Evolutionary conservation across 495 filamentous ascomycete genomes (phyloP), one percentile per base, ranked within the genome.

Genomic region (Penicilliopsis zonata): DNA sequence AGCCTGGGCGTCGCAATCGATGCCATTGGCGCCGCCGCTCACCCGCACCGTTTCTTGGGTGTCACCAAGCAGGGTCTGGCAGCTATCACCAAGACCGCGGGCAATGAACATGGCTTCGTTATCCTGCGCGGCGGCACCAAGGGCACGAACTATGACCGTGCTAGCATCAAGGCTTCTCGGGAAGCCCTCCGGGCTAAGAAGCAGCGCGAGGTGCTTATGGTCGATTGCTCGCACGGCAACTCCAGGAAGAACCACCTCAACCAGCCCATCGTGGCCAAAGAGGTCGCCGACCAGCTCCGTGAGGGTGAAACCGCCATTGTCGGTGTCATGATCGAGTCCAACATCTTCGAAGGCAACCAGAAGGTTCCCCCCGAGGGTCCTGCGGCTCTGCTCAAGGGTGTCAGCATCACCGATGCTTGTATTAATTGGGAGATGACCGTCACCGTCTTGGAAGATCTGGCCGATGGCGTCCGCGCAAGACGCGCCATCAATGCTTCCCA

Each of bases 1-100:
- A 82, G 79, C 46, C 59, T 98, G 31, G 74, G 71, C 14, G 88
- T 98, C n/a, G 86, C 88, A 24, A 88, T 98, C 41, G 90, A 98
- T 49, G 90, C 90, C 28, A 92, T 95, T 39, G 87, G 92, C 34
- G 78, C 86, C 5, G 90, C 90, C 2, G 79, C 83, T 18, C 76
- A 86, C 38, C 82, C 81, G 44, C 90, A 98, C 61, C 86, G 92
- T 58, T 98, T 98, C 70, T 85, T 98, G 70, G 88, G 88, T 55
- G 92, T 98, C 25, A 98, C 92, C n/a, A 98, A 96, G 68, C 86
- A 94, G 55, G 90, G 90, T 19, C 67, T 96, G 35, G 90, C 90
- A 8, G 85, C 90, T 19, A 98, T 98, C 45, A 95, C 87, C 21
- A 73, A 82, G 44, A 98, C 90, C 2, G 70, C 63, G 13, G 90